A percentile compares a stretch with the other conserved stretches of the same genome.
Evolutionary conservation across 2,329 filamentous ascomycete species (phyloP).

Genomic region (Hypoxylon sp.): DNA sequence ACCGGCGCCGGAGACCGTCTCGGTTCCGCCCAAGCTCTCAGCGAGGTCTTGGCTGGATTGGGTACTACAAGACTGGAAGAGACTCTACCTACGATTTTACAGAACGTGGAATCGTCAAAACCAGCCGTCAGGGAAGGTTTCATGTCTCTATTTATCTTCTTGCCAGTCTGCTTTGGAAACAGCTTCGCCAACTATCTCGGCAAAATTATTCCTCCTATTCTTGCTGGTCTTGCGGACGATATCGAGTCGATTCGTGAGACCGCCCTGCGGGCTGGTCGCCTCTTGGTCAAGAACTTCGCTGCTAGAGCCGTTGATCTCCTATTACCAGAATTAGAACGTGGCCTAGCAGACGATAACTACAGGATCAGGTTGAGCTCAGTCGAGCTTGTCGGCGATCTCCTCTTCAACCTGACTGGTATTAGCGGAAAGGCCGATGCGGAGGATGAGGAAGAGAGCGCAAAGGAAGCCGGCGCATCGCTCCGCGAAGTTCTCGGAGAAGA

Average conservation of each 20-base stretch:
- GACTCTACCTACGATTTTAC: slow-evolving; percentile 93
- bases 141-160: slow-evolving; percentile 99
- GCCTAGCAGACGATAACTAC: slow-evolving; percentile 96
- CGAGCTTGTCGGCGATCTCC: slow-evolving; percentile 93
- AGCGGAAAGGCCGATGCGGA: slow-evolving; percentile 82
- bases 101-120: slow-evolving; percentile 94
- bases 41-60: slow-evolving; percentile 94
- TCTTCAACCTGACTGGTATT: slow-evolving; percentile 98
- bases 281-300: slow-evolving; percentile 98
- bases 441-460: slow-evolving; percentile 82
- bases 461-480: slow-evolving; percentile 92
- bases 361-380: slow-evolving; percentile 98
- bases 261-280: slow-evolving; percentile 90
- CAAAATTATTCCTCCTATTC: slow-evolving; percentile 94
- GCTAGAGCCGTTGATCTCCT: slow-evolving; percentile 94
- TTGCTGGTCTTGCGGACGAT: slow-evolving; percentile 94
- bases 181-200: slow-evolving; percentile 96
- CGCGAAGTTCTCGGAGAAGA: slow-evolving; percentile 95
- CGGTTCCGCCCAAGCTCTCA: slow-evolving; percentile 95
- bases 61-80: slow-evolving; percentile 95
- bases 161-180: slow-evolving; percentile 98
- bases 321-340: slow-evolving; percentile 93
- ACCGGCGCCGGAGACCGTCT: slow-evolving; percentile 96
- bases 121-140: slow-evolving; percentile 94
- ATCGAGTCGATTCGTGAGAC: slow-evolving; percentile 97